Percentiles rank a stretch among this genome's conserved stretches.
Evolutionary conservation across 2,329 filamentous ascomycete species (phyloP).

Genomic region (Paecilomyces niveus): DNA sequence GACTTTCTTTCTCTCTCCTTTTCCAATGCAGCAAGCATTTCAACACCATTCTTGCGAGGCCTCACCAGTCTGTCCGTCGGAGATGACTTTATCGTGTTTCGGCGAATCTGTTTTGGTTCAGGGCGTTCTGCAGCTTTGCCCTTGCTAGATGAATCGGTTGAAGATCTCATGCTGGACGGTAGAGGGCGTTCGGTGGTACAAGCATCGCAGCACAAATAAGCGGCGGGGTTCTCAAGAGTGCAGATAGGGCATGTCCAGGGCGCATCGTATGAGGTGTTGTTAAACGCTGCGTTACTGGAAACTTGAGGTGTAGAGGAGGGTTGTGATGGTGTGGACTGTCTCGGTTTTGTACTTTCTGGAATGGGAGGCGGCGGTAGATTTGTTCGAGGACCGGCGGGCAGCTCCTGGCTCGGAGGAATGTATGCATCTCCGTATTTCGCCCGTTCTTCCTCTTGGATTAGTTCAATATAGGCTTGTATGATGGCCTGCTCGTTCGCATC

Average conservation of each 20-base stretch:
- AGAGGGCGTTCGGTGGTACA: slow-evolving; percentile 51
- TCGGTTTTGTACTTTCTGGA: slow-evolving; percentile 15
- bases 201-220: slow-evolving; percentile 54
- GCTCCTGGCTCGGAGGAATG: slow-evolving; percentile 45
- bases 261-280: slow-evolving; percentile 28
- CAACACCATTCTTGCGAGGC: slow-evolving; percentile 23
- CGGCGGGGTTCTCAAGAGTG: slow-evolving; percentile 55
- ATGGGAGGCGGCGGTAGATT: slow-evolving; percentile 33
- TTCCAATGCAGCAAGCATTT: slow-evolving; percentile 31
- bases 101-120: slow-evolving; percentile 1
- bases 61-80: slow-evolving; percentile 14
- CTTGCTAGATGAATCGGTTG: slow-evolving; percentile 10
- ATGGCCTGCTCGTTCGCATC: slow-evolving; percentile 84
- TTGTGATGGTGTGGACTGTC: slow-evolving; percentile 8
- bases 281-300: slow-evolving; percentile 10
- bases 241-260: slow-evolving; percentile 56
- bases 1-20: slow-evolving; percentile 25
- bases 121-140: neutral
- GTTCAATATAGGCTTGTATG: slow-evolving; percentile 74
- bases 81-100: slow-evolving; percentile 3
- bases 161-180: slow-evolving; percentile 18
- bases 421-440: slow-evolving; percentile 54
- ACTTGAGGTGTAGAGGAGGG: slow-evolving; percentile 3
- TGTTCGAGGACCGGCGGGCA: slow-evolving; percentile 43
- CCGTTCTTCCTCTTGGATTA: slow-evolving; percentile 71